Evolutionary conservation across 768 basidiomycete genomes (phyloP).

Genomic region (Mycena rosella): DNA sequence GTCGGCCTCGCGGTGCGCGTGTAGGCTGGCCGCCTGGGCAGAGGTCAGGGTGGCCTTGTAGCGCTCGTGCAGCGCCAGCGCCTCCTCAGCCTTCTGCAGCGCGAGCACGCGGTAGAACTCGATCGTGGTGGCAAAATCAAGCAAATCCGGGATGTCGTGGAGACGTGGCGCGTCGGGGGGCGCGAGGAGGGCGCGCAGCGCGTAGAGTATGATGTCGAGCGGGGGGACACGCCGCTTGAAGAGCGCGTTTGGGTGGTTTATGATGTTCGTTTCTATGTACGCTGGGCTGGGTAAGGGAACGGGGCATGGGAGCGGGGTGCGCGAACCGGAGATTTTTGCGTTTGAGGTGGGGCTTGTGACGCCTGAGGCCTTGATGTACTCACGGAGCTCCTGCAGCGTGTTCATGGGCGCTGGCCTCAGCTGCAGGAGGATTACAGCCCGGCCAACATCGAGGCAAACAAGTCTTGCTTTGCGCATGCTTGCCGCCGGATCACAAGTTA

Average conservation of each 20-base stretch:
- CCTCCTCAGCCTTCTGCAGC: constrained; percentile 22
- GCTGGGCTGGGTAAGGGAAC: constrained; percentile 25
- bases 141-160: constrained; percentile 29
- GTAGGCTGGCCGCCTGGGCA: constrained; percentile 1
- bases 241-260: constrained; percentile 28
- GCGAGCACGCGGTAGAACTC: constrained; percentile 31
- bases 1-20: background rate
- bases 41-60: background rate
- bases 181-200: constrained; percentile 10
- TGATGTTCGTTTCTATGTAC: constrained; percentile 25
- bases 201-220: constrained; percentile 32
- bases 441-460: too few species aligned
- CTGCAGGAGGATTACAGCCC: too few species aligned
- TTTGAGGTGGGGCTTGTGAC: background rate
- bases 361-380: background rate
- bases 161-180: background rate
- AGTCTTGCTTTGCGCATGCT: too few species aligned
- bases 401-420: background rate
- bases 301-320: background rate
- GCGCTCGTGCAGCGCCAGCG: constrained; percentile 1
- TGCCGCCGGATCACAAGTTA: too few species aligned
- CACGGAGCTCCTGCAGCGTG: constrained; percentile 2
- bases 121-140: constrained; percentile 33
- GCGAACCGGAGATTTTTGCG: constrained; percentile 5
- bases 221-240: constrained; percentile 30